phyloP scores from a whole-genome alignment of 768 basidiomycete genomes.

The Collybiopsis confluens region DNA sequence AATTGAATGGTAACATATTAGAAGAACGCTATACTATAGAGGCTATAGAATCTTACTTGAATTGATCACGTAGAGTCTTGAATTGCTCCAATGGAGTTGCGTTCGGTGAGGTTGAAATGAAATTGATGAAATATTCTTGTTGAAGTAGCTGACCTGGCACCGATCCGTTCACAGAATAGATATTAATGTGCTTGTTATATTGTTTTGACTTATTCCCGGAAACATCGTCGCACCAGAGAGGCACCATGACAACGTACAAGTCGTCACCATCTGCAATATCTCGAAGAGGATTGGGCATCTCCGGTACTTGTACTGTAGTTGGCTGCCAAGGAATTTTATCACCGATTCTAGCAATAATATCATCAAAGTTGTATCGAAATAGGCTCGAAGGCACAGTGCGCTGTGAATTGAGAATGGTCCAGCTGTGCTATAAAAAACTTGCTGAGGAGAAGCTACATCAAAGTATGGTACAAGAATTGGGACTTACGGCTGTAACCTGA shows the following conservation, averaged over 20 bases:
- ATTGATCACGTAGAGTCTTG: conserved; percentile 26
- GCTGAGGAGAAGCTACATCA: too few species aligned
- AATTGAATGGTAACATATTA: not conserved
- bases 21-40: too few species aligned
- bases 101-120: conserved; percentile 34
- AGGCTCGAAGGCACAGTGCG: too few species aligned
- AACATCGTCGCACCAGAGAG: conserved; percentile 36
- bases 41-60: conserved; percentile 14
- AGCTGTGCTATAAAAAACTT: too few species aligned
- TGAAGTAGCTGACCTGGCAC: conserved; percentile 30
- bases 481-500: too few species aligned
- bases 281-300: not conserved
- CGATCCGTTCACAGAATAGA: conserved; percentile 31
- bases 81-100: conserved; percentile 36
- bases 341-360: too few species aligned
- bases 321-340: too few species aligned
- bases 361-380: too few species aligned
- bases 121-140: conserved; percentile 33
- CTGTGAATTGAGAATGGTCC: too few species aligned
- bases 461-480: too few species aligned
- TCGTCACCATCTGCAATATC: not conserved
- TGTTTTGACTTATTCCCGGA: conserved; percentile 40
- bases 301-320: too few species aligned
- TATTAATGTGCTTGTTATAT: conserved; percentile 42
- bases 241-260: conserved; percentile 17